Evolutionary conservation across 2,329 filamentous ascomycete genomes (phyloP), one percentile per base, ranked within the genome.

Genomic region (Aureobasidium sp.): DNA sequence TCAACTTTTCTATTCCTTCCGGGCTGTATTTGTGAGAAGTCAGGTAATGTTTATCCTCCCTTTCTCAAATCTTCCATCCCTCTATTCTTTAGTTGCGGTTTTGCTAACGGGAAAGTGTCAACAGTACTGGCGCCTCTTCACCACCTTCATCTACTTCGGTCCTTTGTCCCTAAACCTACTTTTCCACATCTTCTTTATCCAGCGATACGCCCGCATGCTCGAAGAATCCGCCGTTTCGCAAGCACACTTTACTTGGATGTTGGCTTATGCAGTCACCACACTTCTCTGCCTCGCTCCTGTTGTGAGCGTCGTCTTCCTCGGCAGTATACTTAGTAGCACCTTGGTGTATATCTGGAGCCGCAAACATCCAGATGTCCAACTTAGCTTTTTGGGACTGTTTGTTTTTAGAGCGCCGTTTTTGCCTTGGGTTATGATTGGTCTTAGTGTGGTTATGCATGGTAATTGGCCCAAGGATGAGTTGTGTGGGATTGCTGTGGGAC

Each of bases 261-360:
- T 99, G 1, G 79, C 94, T 58, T 97, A 96, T 74, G 87, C 91
- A 62, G 91, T 87, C 73, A 82, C 84, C 2, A 88, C 87, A 62
- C 84, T 99, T 20, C 84, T 97, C 61, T 78, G 86, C 47, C 80
- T 97, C 44, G 94, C 92, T 48, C 92, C 93, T 1, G 80, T 97
- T 65, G 87, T 96, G n/a, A n/a, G n/a, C n/a, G 91, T 97, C 80
- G 90, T 90, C 0, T 99, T 97, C 74, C 84, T 99, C 12, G 94
- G 94, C n/a, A 90, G 92, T 46, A 90, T 93, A 1, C 82, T 99
- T 15, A 95, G 90, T 4, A 96, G 91, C 55, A 96, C 90, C 6
- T 81, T 99, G 64, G 93, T 97, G 62, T 99, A 99, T 75, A 97
- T 99, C 70, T 99, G 94, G 94, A 94, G 91, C 66, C 84, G 94